A percentile compares a stretch with the other conserved stretches of the same genome.
Evolutionary conservation across 345 rosid genomes (phyloP).

Genomic region (Rubroshorea leprosula): DNA sequence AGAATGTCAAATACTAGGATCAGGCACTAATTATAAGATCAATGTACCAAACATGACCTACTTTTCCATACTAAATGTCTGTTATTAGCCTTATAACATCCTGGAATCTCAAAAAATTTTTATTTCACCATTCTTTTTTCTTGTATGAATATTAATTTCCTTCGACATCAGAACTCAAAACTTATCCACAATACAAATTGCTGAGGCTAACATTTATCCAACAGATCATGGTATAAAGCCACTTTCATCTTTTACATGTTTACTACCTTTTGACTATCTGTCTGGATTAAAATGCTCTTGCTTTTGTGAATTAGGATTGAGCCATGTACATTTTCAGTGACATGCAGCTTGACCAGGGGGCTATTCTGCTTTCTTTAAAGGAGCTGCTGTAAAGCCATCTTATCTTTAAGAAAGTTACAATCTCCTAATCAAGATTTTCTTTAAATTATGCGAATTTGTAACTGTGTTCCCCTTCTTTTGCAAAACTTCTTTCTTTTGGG

Average conservation of each 20-base stretch:
- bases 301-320: background rate
- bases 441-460: background rate
- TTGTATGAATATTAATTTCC: no score
- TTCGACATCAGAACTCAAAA: no score
- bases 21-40: no score
- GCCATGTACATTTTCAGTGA: background rate
- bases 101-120: background rate
- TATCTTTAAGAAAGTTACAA: background rate
- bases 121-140: no score
- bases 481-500: background rate
- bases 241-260: background rate
- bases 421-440: background rate
- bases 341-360: background rate
- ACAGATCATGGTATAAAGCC: background rate
- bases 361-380: conserved; percentile 9
- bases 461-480: background rate
- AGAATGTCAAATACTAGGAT: no score
- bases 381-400: background rate
- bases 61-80: background rate
- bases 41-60: background rate
- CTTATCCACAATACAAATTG: background rate
- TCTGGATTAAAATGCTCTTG: background rate
- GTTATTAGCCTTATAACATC: background rate
- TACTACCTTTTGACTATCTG: conserved; percentile 13
- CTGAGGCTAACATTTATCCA: conserved; percentile 6